Percentiles rank a stretch among this genome's conserved stretches.
These are phyloP conservation scores for Arthrinium puccinioides DNA, from an alignment of 2,329 filamentous ascomycete species.

Conservation along the genomic window DNA sequence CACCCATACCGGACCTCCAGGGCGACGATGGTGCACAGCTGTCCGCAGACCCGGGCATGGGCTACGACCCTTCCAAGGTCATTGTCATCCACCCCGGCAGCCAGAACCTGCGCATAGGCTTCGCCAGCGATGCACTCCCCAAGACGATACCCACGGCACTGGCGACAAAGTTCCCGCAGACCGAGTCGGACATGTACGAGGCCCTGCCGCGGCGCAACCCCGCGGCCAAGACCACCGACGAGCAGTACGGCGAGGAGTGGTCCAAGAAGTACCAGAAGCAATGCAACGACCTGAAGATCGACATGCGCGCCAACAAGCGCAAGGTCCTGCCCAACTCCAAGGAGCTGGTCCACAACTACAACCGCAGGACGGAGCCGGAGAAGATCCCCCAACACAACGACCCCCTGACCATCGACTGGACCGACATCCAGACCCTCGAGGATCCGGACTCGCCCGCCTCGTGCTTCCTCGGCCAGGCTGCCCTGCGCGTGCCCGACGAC, in stretches of 20 bases:
- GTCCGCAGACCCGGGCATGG: conserved; percentile 50
- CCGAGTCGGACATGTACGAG: conserved; percentile 77
- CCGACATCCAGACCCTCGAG: conserved; percentile 62
- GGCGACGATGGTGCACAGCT: conserved; percentile 48
- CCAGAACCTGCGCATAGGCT: conserved; percentile 87
- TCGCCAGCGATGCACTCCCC: conserved; percentile 91
- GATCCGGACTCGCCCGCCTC: conserved; percentile 54
- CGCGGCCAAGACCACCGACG: conserved; percentile 58
- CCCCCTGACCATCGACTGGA: conserved; percentile 90
- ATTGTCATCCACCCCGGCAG: conserved; percentile 95
- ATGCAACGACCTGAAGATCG: conserved; percentile 78
- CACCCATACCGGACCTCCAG: conserved; percentile 46
- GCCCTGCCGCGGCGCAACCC: conserved; percentile 67
- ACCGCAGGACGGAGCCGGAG: conserved; percentile 75
- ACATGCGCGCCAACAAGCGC: conserved; percentile 90
- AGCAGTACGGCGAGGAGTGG: conserved; percentile 82
- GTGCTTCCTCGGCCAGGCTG: conserved; percentile 75
- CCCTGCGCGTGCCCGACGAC: conserved; percentile 79
- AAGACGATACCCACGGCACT: conserved; percentile 93
- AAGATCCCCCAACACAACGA: conserved; percentile 93
- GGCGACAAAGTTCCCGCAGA: conserved; percentile 68
- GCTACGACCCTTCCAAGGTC: conserved; percentile 82
- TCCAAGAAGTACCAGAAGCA: conserved; percentile 70
- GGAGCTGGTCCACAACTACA: conserved; percentile 91
- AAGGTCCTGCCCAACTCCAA: conserved; percentile 96